A percentile compares a stretch with the other conserved stretches of the same genome.
These are phyloP conservation scores for Penicillium tannophilum DNA, from an alignment of 495 filamentous ascomycete genomes.

Conservation along the genomic window DNA sequence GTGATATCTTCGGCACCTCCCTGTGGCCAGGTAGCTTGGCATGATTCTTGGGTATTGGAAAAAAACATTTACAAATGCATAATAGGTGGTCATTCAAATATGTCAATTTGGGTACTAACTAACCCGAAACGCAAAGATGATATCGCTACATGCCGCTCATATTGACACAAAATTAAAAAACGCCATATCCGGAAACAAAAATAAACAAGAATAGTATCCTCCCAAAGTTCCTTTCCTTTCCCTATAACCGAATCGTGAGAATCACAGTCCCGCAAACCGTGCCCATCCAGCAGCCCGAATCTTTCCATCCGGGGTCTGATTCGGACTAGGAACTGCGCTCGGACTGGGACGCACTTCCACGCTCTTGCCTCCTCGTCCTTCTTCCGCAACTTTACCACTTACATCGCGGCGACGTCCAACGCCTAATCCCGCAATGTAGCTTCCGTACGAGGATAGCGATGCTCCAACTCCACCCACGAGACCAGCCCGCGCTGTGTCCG, in stretches of 20 bases:
- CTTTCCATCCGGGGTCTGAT: conserved; percentile 12
- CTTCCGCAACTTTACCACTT: conserved; percentile 83
- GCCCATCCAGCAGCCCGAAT: conserved; percentile 50
- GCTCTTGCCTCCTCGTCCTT: conserved; percentile 62
- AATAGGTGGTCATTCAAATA: neutral
- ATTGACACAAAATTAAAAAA: conserved; percentile 17
- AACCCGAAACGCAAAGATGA: conserved; percentile 13
- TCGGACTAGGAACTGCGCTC: conserved; percentile 12
- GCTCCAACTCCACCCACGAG: conserved; percentile 25
- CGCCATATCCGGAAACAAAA: conserved; percentile 17
- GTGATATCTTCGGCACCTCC: too few relatives aligned
- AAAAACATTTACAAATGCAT: neutral
- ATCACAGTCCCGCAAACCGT: conserved; percentile 48
- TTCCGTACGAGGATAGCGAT: conserved; percentile 52
- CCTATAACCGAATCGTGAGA: neutral
- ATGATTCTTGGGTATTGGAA: too few relatives aligned
- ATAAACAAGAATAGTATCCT: conserved; percentile 11
- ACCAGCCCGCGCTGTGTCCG: conserved; percentile 29
- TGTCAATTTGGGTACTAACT: neutral
- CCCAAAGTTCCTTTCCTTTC: neutral
- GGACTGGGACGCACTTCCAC: conserved; percentile 16
- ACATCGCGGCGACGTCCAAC: conserved; percentile 64
- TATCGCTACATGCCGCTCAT: conserved; percentile 30
- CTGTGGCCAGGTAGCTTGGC: too few relatives aligned
- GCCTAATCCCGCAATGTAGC: conserved; percentile 57